Evolutionary conservation across 495 filamentous ascomycete species (phyloP).

Genomic region (Xylaria cubensis): DNA sequence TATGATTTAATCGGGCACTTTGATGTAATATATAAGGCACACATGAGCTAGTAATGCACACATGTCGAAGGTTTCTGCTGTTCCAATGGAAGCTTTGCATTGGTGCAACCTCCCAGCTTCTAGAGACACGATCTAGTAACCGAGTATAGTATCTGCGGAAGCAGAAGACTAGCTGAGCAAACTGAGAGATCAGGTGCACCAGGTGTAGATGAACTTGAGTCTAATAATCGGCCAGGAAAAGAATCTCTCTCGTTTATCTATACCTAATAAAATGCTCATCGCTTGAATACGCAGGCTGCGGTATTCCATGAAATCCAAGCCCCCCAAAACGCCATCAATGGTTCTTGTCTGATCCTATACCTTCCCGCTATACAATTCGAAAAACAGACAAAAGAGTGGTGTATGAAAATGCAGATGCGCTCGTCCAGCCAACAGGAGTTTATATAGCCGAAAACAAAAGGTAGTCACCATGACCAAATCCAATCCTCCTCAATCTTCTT

Average conservation of each 20-base stretch:
- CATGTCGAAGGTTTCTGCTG: not conserved
- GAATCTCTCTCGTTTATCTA: conserved; percentile 3
- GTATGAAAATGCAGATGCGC: conserved; percentile 13
- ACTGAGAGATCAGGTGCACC: not conserved
- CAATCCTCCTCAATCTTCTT: conserved; percentile 40
- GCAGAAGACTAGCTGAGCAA: not conserved
- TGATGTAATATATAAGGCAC: not conserved
- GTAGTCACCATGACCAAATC: not conserved
- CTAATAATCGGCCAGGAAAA: not conserved
- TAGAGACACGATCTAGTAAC: not conserved
- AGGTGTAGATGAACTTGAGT: not conserved
- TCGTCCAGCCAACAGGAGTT: conserved; percentile 3
- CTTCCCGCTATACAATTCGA: not conserved
- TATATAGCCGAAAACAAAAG: not conserved
- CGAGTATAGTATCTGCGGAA: not conserved
- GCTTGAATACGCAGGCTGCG: conserved; percentile 2
- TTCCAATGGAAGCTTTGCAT: not conserved
- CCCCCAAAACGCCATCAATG: conserved; percentile 17
- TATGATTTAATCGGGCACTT: too few species aligned
- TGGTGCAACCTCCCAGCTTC: not conserved
- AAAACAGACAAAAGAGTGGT: not conserved
- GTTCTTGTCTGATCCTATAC: not conserved
- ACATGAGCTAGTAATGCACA: not conserved
- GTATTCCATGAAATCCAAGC: conserved; percentile 4
- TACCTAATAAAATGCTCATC: conserved; percentile 8